Conservation (phyloP, 805 yeast genomes). For the Ogataea nonfermentans region DNA sequence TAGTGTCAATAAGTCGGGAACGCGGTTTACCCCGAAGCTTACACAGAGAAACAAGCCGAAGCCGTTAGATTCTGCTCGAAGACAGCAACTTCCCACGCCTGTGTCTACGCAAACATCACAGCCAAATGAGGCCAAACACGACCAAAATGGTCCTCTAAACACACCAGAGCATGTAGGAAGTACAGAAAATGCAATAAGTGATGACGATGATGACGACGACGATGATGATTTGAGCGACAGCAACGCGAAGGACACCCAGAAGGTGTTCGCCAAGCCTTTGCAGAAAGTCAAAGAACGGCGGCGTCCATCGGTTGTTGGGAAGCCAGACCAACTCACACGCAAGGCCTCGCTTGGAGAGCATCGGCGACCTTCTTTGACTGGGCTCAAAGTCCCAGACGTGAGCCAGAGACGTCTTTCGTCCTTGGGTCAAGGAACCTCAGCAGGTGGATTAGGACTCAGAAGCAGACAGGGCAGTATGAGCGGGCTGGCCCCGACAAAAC, state of each 20-base stretch:
- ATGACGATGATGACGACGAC: neutral
- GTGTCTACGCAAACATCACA: slow-evolving; percentile 7
- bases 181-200: too few species aligned
- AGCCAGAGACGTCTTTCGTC: slow-evolving; percentile 9
- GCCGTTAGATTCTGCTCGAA: slow-evolving; percentile 1
- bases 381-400: slow-evolving; percentile 5
- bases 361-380: slow-evolving; percentile 8
- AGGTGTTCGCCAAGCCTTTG: slow-evolving; percentile 2
- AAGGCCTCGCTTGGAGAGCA: slow-evolving; percentile 2
- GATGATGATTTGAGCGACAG: neutral
- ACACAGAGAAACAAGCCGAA: slow-evolving; percentile 30
- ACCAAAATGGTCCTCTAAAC: neutral
- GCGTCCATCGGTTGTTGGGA: neutral
- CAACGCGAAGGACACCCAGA: neutral
- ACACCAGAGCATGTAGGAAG: too few species aligned
- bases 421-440: slow-evolving; percentile 3
- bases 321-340: neutral
- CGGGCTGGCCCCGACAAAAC: slow-evolving; percentile 18
- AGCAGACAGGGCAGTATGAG: slow-evolving; percentile 9
- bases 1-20: slow-evolving; percentile 46
- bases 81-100: slow-evolving; percentile 16
- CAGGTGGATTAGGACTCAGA: slow-evolving; percentile 3
- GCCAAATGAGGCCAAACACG: slow-evolving; percentile 1
- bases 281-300: neutral
- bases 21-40: slow-evolving; percentile 64